A percentile compares a stretch with the other conserved stretches of the same genome.
phyloP scores from a whole-genome alignment of 2,329 filamentous ascomycete genomes.

The Trichoderma afroharzianum region DNA sequence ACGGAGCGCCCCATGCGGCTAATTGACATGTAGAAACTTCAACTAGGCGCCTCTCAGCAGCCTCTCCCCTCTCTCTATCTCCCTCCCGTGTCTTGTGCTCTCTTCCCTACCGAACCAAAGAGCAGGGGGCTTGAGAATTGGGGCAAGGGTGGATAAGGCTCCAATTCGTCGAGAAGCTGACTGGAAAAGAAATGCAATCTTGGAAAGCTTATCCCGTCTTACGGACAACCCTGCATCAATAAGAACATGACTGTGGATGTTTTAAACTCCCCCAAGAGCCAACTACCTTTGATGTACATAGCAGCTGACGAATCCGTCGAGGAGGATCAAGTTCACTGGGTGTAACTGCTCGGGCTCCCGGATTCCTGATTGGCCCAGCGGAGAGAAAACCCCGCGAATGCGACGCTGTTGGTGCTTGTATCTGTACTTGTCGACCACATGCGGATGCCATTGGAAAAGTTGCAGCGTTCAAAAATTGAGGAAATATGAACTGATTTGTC shows the following conservation, averaged over 20 bases:
- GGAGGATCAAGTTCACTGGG: not conserved
- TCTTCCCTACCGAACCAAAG: not conserved
- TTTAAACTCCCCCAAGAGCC: not conserved
- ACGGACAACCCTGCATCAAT: not conserved
- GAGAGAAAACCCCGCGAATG: not conserved
- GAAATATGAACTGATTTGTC: not conserved
- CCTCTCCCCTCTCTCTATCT: not conserved
- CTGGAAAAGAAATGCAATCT: conserved; percentile 10
- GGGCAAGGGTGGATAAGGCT: not conserved
- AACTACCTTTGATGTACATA: not conserved
- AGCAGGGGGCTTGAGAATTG: not conserved
- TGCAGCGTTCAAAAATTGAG: too few species aligned
- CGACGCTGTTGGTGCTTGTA: not conserved
- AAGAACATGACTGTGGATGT: not conserved
- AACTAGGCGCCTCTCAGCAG: not conserved
- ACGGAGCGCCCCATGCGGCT: not conserved
- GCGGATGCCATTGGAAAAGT: not conserved
- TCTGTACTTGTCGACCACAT: not conserved
- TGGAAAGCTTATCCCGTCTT: conserved; percentile 7
- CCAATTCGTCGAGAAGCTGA: conserved; percentile 11
- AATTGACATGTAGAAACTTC: not conserved
- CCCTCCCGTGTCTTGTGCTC: not conserved
- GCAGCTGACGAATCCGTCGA: not conserved
- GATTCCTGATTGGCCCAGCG: not conserved
- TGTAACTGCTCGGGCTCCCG: not conserved